These are phyloP conservation scores for Zostera marina DNA, from an alignment of 116 monocot species.

Conservation along the genomic window DNA sequence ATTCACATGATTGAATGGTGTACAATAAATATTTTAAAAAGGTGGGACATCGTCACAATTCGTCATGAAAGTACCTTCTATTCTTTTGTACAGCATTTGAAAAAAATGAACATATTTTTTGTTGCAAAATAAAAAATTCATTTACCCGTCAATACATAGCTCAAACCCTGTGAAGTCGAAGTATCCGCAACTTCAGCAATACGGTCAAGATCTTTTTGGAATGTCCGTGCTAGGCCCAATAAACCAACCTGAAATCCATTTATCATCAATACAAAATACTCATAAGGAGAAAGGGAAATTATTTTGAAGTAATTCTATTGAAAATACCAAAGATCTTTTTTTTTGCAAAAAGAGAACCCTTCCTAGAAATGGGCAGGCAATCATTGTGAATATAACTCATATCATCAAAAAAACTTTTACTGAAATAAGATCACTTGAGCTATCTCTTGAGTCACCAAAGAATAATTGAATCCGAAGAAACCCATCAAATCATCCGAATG, in stretches of 20 bases:
- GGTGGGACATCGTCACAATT: too few relatives aligned
- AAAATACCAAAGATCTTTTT: background rate
- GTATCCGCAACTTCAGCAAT: constrained; percentile 87
- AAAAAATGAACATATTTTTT: background rate
- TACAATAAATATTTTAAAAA: too few relatives aligned
- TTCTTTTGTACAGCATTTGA: background rate
- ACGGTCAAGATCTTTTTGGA: constrained; percentile 83
- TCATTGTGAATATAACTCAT: too few relatives aligned
- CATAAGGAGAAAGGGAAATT: background rate
- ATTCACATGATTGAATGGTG: too few relatives aligned
- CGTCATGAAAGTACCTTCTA: too few relatives aligned
- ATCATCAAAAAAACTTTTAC: too few relatives aligned
- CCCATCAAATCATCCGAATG: too few relatives aligned
- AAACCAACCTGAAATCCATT: constrained; percentile 57
- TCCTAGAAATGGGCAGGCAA: too few relatives aligned
- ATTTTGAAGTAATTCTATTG: background rate
- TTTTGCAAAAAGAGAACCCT: too few relatives aligned
- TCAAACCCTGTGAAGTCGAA: constrained; percentile 76
- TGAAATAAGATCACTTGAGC: too few relatives aligned
- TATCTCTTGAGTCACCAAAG: too few relatives aligned
- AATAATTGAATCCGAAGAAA: background rate
- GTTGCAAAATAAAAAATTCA: background rate
- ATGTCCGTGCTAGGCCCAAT: constrained; percentile 76
- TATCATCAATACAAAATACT: background rate
- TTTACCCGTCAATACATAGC: constrained; percentile 67